These are phyloP conservation scores for Cordyceps fumosorosea DNA, from an alignment of 2,329 filamentous ascomycete species.

Conservation along the genomic window DNA sequence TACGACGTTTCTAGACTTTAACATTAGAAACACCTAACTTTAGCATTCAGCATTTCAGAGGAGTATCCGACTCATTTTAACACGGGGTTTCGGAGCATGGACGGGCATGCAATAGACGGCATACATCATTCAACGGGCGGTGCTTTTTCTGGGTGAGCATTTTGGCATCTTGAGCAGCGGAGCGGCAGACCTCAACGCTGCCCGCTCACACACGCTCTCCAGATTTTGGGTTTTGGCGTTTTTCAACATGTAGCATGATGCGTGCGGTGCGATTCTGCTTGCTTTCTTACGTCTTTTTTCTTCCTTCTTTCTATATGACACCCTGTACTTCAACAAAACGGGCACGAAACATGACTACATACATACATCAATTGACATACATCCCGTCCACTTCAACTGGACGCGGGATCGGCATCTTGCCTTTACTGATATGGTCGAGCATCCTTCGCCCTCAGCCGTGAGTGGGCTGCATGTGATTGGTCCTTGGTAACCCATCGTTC, in stretches of 20 bases:
- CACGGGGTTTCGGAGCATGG: neutral
- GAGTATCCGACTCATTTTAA: slow-evolving; percentile 12
- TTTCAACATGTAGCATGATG: slow-evolving; percentile 21
- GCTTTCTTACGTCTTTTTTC: neutral
- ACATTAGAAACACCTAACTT: slow-evolving; percentile 3
- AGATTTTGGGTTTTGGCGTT: slow-evolving; percentile 3
- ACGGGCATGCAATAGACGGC: neutral
- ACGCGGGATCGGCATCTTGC: slow-evolving; percentile 15
- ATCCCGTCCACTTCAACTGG: slow-evolving; percentile 26
- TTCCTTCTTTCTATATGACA: slow-evolving; percentile 24
- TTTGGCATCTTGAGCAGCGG: slow-evolving; percentile 13
- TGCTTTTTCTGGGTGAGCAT: slow-evolving; percentile 16
- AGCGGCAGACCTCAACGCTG: slow-evolving; percentile 27
- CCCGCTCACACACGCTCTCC: neutral
- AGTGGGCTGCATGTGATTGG: neutral
- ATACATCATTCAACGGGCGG: slow-evolving; percentile 21
- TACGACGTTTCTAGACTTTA: neutral
- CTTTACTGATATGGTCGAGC: neutral
- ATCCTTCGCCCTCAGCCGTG: neutral
- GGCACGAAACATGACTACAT: slow-evolving; percentile 6
- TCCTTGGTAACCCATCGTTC: neutral
- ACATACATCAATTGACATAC: slow-evolving; percentile 1
- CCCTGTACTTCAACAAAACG: slow-evolving; percentile 29
- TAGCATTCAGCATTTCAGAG: neutral
- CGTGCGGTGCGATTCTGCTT: neutral